These are phyloP conservation scores for Cucurbita moschata DNA, from an alignment of 306 rosid species.

Conservation along the genomic window DNA sequence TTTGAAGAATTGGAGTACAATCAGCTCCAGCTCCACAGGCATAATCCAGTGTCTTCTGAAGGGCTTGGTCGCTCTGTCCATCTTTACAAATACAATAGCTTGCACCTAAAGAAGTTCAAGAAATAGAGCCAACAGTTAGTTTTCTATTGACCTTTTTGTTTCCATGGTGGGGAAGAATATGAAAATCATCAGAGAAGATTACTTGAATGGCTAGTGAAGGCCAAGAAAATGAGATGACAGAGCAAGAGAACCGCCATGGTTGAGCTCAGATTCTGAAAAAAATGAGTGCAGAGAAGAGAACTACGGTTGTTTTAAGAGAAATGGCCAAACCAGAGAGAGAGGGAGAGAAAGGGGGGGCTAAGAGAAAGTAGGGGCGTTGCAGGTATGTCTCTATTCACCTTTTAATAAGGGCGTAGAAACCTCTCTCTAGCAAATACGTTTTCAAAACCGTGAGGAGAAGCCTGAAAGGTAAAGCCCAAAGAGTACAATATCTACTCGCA, in stretches of 20 bases:
- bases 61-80: slow-evolving; percentile 47
- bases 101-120: slow-evolving; percentile 32
- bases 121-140: neutral
- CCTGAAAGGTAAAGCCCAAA: too few species aligned
- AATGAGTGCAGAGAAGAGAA: neutral
- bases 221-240: slow-evolving; percentile 37
- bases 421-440: too few species aligned
- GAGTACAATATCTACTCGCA: too few species aligned
- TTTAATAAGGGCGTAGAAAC: neutral
- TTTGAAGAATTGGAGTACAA: slow-evolving; percentile 42
- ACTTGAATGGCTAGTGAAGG: slow-evolving; percentile 61
- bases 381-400: slow-evolving; percentile 1
- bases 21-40: slow-evolving; percentile 99
- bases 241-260: slow-evolving; percentile 41
- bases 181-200: neutral
- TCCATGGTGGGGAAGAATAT: too few species aligned
- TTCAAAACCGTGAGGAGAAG: too few species aligned
- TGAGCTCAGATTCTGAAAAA: slow-evolving; percentile 8
- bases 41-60: slow-evolving; percentile 71
- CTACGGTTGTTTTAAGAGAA: neutral
- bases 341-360: neutral
- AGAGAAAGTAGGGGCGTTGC: slow-evolving; percentile 4
- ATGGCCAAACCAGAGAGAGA: neutral
- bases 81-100: slow-evolving; percentile 71
- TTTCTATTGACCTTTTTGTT: neutral